Conservation (phyloP, 495 filamentous ascomycete genomes). For the Niebla homalea region DNA sequence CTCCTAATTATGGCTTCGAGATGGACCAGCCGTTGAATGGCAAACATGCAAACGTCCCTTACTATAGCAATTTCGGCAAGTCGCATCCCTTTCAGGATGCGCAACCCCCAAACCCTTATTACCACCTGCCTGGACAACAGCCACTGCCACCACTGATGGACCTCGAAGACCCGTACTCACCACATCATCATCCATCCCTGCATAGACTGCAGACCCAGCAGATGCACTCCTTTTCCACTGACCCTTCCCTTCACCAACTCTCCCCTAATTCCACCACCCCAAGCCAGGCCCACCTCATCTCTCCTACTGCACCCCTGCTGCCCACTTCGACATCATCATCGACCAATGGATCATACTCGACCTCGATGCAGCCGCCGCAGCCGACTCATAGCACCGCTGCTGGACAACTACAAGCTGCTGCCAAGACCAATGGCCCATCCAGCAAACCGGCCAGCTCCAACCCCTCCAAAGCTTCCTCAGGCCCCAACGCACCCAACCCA, state of each 20-base stretch:
- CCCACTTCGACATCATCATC: conserved; percentile 1
- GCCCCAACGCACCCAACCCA: conserved; percentile 3
- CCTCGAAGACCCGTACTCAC: conserved; percentile 15
- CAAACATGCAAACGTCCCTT: not conserved
- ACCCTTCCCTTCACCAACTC: not conserved
- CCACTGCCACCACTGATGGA: conserved; percentile 4
- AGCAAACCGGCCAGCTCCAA: not conserved
- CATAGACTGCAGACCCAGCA: conserved; percentile 29
- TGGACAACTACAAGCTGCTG: not conserved
- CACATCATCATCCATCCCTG: conserved; percentile 29
- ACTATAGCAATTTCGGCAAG: conserved; percentile 1
- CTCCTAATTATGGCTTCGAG: conserved; percentile 16
- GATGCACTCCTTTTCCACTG: conserved; percentile 16
- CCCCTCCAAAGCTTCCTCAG: not conserved
- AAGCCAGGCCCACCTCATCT: conserved; percentile 12
- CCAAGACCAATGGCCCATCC: not conserved
- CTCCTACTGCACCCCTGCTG: not conserved
- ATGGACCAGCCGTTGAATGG: not conserved
- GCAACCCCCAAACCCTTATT: conserved; percentile 8
- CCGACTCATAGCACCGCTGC: too few species aligned
- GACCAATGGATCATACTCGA: conserved; percentile 17
- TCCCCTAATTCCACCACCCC: not conserved
- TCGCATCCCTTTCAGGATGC: conserved; percentile 7
- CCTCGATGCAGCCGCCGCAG: conserved; percentile 5
- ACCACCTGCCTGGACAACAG: conserved; percentile 11